Base-by-base conservation (phyloP, 306 rosid genomes). In the Lagenaria siceraria region DNA sequence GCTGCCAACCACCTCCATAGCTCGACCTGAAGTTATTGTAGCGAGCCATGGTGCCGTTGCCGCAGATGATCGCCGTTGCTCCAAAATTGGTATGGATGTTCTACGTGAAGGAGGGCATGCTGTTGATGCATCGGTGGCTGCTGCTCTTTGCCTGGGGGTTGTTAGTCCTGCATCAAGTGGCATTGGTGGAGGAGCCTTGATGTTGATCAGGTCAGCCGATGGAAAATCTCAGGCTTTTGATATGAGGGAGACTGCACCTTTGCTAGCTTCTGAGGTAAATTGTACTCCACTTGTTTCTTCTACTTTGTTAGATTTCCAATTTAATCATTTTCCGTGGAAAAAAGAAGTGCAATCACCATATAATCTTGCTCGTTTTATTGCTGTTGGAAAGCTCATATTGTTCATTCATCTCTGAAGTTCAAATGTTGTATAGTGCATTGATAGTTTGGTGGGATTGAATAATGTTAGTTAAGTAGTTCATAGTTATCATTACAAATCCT, bases 131-230 rank as follows among this genome's bases (percentile, higher is more conserved):
- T 84, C 92, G 0, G 95, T 91, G 77, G 97, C 96, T 33, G 84
- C 91, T 52, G 85, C 96, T 75, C 81, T 94, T 7, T 89, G 98
- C 85, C 80, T 91, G 81, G 98, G 97, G 31, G 90, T 92, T 35
- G 97, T 94, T 4, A 86, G 93, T 79, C 88, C 93, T 8, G 92
- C 97, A 21, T 91, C 98, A 9, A 94, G 98, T 75, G 98, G 98
- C 63, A 73, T 91, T 49, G 96, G 98, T 60, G 98, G 97, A 52
- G 95, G 95, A 46, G 88, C 91, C 77, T 90, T 94, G 78, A 80
- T 94, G 98, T 81, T 90, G 62, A 74, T 89, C 53, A 85, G 89
- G 49, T 82, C 80, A 64, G 77, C 85, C 35, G 84, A 21, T 66
- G 93, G 95, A 1, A 27, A 74, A 14, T 79, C 92, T 14, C 83